phyloP scores from a whole-genome alignment of 257 asterid genomes.

The Solanum bukasovii region DNA sequence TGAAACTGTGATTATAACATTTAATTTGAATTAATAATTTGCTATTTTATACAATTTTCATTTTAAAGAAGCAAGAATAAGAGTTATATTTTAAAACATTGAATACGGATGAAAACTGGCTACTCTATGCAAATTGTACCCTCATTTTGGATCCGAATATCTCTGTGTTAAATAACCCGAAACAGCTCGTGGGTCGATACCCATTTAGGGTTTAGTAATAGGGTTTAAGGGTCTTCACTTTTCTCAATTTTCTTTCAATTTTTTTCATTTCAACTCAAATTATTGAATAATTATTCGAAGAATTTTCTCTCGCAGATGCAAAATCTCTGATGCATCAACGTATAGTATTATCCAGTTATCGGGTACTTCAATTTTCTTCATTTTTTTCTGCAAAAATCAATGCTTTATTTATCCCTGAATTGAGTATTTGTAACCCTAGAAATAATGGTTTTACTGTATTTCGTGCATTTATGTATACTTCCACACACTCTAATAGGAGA shows the following conservation, averaged over 20 bases:
- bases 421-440: conserved; percentile 6
- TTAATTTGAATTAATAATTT: no score
- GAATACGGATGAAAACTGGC: neutral
- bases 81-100: no score
- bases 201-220: neutral
- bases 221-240: neutral
- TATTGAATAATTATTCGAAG: neutral
- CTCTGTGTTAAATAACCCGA: neutral
- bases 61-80: no score
- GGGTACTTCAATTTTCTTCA: conserved; percentile 29
- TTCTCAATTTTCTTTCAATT: neutral
- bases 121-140: neutral
- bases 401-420: conserved; percentile 16
- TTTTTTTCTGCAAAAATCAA: conserved; percentile 8
- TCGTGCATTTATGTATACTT: conserved; percentile 34
- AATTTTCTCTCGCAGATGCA: neutral
- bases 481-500: conserved; percentile 34
- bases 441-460: conserved; percentile 19
- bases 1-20: no score
- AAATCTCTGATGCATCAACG: conserved; percentile 43
- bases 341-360: conserved; percentile 22
- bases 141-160: neutral
- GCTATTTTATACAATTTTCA: no score
- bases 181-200: neutral
- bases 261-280: neutral